These are phyloP conservation scores for Echinosophora koreensis DNA, from an alignment of 306 rosid genomes.

Conservation along the genomic window DNA sequence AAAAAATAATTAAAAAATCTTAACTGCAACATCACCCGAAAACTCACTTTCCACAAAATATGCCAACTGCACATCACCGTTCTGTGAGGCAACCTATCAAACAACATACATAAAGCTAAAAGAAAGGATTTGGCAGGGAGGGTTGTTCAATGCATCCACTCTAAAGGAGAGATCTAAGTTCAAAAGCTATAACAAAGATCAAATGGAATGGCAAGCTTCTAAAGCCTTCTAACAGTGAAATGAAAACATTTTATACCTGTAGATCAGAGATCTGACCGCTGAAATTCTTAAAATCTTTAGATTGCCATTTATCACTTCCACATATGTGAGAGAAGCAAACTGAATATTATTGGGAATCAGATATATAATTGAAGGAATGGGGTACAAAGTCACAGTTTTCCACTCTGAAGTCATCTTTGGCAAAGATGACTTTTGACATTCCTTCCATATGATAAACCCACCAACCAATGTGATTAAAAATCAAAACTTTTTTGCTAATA, in stretches of 20 bases:
- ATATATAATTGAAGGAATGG: constrained; percentile 86
- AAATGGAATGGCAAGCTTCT: background rate
- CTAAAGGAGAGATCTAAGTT: background rate
- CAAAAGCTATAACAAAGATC: constrained; percentile 21
- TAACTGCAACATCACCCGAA: no score
- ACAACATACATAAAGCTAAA: no score
- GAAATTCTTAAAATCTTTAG: background rate
- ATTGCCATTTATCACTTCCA: no score
- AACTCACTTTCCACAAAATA: no score
- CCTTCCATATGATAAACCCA: constrained; percentile 65
- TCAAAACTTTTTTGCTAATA: background rate
- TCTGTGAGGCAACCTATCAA: no score
- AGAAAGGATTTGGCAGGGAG: background rate
- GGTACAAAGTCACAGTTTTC: constrained; percentile 75
- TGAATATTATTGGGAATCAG: constrained; percentile 87
- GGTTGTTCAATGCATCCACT: background rate
- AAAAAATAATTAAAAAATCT: no score
- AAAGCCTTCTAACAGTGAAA: constrained; percentile 3
- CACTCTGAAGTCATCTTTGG: constrained; percentile 89
- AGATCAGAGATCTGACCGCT: background rate
- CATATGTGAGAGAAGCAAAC: constrained; percentile 87
- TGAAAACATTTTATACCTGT: background rate
- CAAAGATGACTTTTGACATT: constrained; percentile 63
- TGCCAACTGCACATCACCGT: no score
- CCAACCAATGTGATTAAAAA: constrained; percentile 15